Evolutionary conservation across 495 filamentous ascomycete species (phyloP).

Genomic region (Haplographium delicatum): DNA sequence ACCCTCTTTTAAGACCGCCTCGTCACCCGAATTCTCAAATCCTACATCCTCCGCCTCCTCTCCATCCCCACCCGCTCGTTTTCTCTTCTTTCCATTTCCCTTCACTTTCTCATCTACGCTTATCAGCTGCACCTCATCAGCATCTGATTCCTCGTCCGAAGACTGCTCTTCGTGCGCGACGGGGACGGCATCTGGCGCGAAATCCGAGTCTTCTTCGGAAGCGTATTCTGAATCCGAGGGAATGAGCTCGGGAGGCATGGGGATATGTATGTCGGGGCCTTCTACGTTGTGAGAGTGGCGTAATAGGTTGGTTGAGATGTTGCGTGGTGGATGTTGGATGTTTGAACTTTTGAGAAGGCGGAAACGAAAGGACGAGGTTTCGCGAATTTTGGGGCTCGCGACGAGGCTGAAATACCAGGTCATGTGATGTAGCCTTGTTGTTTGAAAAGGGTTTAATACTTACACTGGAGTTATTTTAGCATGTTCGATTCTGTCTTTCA

Average conservation of each 20-base stretch:
- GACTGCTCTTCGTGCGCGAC: constrained; percentile 30
- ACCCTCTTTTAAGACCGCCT: constrained; percentile 62
- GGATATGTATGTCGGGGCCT: not conserved
- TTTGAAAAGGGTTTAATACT: too few relatives aligned
- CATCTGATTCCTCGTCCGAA: constrained; percentile 38
- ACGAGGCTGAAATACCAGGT: too few relatives aligned
- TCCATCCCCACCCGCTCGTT: constrained; percentile 33
- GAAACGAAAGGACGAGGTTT: too few relatives aligned
- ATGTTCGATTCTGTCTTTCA: too few relatives aligned
- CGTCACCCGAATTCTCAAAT: constrained; percentile 69
- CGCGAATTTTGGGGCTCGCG: too few relatives aligned
- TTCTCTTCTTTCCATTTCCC: constrained; percentile 17
- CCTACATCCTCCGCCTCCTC: constrained; percentile 40
- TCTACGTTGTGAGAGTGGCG: too few relatives aligned
- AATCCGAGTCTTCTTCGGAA: constrained; percentile 72
- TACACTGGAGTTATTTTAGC: too few relatives aligned
- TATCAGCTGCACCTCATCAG: constrained; percentile 22
- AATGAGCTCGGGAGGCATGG: constrained; percentile 25
- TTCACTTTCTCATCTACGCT: constrained; percentile 11
- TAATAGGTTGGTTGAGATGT: too few relatives aligned
- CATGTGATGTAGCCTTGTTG: too few relatives aligned
- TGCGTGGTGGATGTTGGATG: not conserved
- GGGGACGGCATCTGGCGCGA: constrained; percentile 52
- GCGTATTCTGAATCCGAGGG: constrained; percentile 49
- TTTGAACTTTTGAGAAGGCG: too few relatives aligned